Evolutionary conservation across 208 protist species (phyloP).

Genomic region (Wallacemonas rigidus): DNA sequence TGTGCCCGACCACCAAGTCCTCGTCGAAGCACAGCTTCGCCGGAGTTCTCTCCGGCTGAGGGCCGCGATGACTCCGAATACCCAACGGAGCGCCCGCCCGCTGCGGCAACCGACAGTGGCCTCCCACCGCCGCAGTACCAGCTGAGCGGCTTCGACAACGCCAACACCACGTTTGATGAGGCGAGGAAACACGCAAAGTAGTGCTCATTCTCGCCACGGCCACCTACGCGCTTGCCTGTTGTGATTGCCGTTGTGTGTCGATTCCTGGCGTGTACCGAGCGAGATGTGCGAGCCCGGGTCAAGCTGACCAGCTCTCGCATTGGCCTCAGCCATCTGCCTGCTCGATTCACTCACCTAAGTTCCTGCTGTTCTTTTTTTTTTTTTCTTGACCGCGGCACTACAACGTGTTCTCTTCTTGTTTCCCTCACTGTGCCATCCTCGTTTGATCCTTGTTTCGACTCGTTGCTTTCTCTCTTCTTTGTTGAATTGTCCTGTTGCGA

Average conservation of each 20-base stretch:
- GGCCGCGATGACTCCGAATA: slow-evolving; percentile 3
- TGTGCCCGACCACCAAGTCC: neutral
- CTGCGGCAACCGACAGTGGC: neutral
- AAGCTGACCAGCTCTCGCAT: neutral
- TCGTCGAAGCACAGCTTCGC: neutral
- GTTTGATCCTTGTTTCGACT: neutral
- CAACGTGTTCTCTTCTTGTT: no score
- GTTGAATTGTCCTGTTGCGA: neutral
- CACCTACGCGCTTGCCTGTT: neutral
- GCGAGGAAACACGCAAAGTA: slow-evolving; percentile 13
- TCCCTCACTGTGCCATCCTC: no score
- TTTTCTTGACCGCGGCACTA: neutral
- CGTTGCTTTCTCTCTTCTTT: neutral
- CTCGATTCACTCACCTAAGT: neutral
- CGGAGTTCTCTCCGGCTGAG: slow-evolving; percentile 11
- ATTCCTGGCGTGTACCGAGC: neutral
- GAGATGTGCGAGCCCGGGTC: neutral
- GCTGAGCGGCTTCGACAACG: slow-evolving; percentile 15
- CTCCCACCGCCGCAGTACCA: slow-evolving; percentile 15
- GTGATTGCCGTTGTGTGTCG: neutral
- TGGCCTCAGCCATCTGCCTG: neutral
- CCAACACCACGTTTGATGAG: neutral
- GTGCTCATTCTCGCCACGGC: neutral
- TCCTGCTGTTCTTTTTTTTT: neutral
- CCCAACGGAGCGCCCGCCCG: slow-evolving; percentile 4